Percentiles rank a stretch among this genome's conserved stretches.
These are phyloP conservation scores for Pichia pseudocactophila DNA, from an alignment of 805 yeast species.

Conservation along the genomic window DNA sequence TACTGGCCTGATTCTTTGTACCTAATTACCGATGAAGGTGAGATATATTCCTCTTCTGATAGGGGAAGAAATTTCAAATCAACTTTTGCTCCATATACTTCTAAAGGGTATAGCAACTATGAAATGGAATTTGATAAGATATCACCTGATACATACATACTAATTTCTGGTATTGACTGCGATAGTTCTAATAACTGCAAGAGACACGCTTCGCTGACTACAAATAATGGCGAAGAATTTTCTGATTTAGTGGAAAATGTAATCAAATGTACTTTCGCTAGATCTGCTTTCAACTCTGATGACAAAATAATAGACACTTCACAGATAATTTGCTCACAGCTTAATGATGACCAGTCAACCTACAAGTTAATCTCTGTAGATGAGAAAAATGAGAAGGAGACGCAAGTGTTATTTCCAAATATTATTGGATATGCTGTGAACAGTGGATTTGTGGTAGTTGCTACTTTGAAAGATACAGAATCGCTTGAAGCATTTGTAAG, in stretches of 20 bases:
- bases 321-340: conserved; percentile 57
- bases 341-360: conserved; percentile 20
- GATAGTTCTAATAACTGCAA: conserved; percentile 41
- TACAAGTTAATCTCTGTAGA: conserved; percentile 35
- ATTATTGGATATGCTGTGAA: conserved; percentile 69
- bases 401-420: conserved; percentile 38
- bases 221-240: conserved; percentile 62
- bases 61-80: conserved; percentile 52
- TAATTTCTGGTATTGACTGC: conserved; percentile 59
- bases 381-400: conserved; percentile 40
- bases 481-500: conserved; percentile 65
- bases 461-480: conserved; percentile 42
- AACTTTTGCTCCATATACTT: conserved; percentile 33
- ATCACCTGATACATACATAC: conserved; percentile 51
- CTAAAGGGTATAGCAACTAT: conserved; percentile 34
- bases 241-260: conserved; percentile 43
- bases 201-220: conserved; percentile 50
- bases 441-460: conserved; percentile 67
- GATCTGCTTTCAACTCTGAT: conserved; percentile 35
- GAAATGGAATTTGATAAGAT: conserved; percentile 55
- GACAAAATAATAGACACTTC: conserved; percentile 31
- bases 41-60: conserved; percentile 52
- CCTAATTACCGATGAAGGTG: conserved; percentile 39
- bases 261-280: conserved; percentile 59
- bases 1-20: conserved; percentile 48